Base-by-base conservation (phyloP, 2,329 filamentous ascomycete genomes). In the Tolypocladium pustulatum region DNA sequence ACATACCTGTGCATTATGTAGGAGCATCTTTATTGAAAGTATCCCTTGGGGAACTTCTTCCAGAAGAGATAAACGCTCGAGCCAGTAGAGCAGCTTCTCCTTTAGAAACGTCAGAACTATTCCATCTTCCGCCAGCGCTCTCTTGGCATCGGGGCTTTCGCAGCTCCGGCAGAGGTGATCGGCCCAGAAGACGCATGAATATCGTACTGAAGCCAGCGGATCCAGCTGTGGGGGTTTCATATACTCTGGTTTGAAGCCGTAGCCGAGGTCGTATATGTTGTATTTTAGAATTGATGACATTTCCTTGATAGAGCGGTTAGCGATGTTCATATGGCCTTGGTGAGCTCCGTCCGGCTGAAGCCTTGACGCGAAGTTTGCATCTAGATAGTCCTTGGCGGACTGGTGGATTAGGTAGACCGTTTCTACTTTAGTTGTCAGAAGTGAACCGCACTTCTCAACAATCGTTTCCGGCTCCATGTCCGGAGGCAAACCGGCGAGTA, bases 181-280 rank as follows among this genome's bases (percentile, higher is more conserved):
- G 40, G 64, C 56, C 66, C 63, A 68, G 54, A 60, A 58, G 7
- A 62, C 32, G 32, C 59, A 65, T 1, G 60, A 60, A 53, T 67
- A 69, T 10, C 25, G 9, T 15, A 58, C 32, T 1, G 57, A 12
- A 13, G 55, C 61, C 12, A 67, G 55, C 30, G 64, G 63, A 36
- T 66, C 61, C 2, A 60, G 61, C 1, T 62, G 13, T 7, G 63
- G 63, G 4, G 6, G 37, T 3, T 27, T 41, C 13, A 65, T 27
- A 20, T 4, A 64, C 34, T 17, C 62, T 52, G 38, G 59, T 59
- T 20, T 20, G n/a, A 20, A 54, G 4, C 3, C 63, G 63, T 20
- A 58, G 63, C 13, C 2, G 5, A 78, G 56, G 2, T 60, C 34
- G 57, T 72, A 77, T 0, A 77, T 71, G 46, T 79, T 67, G 1